Conservation (phyloP, 345 rosid genomes). For the Murraya koenigii region DNA sequence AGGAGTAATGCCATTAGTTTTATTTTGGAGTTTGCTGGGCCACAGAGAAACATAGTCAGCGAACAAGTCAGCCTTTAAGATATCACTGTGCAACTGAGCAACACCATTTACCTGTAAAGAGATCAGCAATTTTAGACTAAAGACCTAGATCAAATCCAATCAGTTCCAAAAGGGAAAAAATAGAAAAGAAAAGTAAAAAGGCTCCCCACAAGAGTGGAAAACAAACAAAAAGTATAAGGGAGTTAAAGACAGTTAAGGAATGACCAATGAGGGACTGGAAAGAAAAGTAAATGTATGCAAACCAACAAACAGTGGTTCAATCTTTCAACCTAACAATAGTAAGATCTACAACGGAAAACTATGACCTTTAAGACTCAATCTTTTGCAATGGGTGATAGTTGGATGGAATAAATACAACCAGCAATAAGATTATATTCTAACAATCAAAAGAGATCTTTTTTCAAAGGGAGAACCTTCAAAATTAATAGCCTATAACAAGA, state of each 20-base stretch:
- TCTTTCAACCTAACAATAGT: neutral
- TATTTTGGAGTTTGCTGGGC: slow-evolving; percentile 94
- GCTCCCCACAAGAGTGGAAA: neutral
- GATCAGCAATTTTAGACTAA: slow-evolving; percentile 15
- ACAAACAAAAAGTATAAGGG: neutral
- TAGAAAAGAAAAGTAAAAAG: too few species aligned
- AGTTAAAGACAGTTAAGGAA: neutral
- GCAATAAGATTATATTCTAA: neutral
- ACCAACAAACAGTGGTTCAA: neutral
- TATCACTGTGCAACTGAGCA: slow-evolving; percentile 95
- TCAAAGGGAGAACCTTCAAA: neutral
- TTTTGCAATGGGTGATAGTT: neutral
- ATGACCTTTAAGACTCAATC: neutral
- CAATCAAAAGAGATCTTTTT: neutral
- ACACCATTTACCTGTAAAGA: slow-evolving; percentile 88
- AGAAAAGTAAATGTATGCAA: neutral
- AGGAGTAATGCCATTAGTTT: slow-evolving; percentile 96
- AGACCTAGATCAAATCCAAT: neutral
- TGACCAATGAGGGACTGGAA: neutral
- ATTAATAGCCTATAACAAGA: neutral
- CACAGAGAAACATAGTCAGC: slow-evolving; percentile 90
- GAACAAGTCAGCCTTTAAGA: slow-evolving; percentile 79
- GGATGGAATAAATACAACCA: neutral
- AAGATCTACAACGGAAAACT: neutral
- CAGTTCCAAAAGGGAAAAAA: slow-evolving; percentile 5